A percentile compares a stretch with the other conserved stretches of the same genome.
Conservation (phyloP, 768 basidiomycete species). For the Tulasnella sp. region DNA sequence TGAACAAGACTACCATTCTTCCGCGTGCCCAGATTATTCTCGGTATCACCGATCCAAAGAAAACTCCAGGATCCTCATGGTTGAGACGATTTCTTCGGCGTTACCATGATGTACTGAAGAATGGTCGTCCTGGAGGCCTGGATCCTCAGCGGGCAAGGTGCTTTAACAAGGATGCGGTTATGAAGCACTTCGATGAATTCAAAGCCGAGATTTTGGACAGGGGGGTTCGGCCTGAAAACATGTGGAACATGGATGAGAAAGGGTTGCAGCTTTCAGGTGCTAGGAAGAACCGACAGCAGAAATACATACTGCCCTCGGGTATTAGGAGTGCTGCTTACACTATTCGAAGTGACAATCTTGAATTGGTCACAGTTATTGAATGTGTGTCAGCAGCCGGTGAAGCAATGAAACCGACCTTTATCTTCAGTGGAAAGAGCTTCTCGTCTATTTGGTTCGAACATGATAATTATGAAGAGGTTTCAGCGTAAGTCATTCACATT, state of each 20-base stretch:
- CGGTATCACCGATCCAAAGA: no score
- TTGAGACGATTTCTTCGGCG: neutral
- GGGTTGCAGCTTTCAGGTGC: conserved; percentile 20
- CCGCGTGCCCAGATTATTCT: no score
- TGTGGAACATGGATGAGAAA: conserved; percentile 25
- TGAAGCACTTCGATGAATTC: conserved; percentile 23
- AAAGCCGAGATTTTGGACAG: conserved; percentile 20
- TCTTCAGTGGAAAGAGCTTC: conserved; percentile 22
- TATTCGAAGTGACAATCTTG: conserved; percentile 26
- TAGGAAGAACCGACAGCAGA: conserved; percentile 9
- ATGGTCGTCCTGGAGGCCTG: neutral
- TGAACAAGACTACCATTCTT: no score
- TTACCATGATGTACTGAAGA: neutral
- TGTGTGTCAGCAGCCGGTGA: conserved; percentile 32
- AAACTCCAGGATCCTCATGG: neutral
- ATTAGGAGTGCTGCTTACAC: conserved; percentile 19
- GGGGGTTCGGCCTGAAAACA: conserved; percentile 12
- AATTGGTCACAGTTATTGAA: conserved; percentile 38
- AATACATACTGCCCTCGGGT: conserved; percentile 19
- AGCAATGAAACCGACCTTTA: conserved; percentile 21
- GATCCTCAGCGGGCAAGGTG: conserved; percentile 2
- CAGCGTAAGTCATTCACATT: no score
- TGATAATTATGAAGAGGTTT: no score
- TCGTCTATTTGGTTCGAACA: no score
- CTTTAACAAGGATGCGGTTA: conserved; percentile 18